Percentiles rank a stretch among this genome's conserved stretches.
These are phyloP conservation scores for Paramecium sexaurelia DNA, from an alignment of 73 alveolate genomes.

Conservation along the genomic window DNA sequence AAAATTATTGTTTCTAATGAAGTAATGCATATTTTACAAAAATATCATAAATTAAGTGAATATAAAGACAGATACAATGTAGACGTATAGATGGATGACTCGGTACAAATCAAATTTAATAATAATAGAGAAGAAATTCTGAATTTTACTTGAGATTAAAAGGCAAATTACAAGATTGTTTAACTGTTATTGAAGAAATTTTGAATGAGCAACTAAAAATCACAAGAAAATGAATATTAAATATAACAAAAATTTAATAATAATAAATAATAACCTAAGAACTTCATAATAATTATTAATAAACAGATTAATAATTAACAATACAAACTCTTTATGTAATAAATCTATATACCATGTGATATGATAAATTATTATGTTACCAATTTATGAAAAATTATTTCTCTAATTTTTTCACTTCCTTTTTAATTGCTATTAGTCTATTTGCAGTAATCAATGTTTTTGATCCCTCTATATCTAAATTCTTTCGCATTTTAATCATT, in stretches of 20 bases:
- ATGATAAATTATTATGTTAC: not conserved
- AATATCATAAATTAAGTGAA: not conserved
- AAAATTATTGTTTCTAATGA: constrained; percentile 9
- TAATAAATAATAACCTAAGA: not conserved
- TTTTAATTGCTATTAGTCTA: not conserved
- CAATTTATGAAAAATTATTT: not conserved
- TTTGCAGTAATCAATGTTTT: not conserved
- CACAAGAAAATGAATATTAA: constrained; percentile 48
- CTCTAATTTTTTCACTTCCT: not conserved
- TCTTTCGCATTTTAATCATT: not conserved
- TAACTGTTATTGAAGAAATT: constrained; percentile 33
- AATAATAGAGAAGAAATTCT: not conserved
- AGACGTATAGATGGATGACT: not conserved
- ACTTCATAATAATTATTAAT: not conserved
- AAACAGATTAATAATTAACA: not conserved
- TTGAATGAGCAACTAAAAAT: constrained; percentile 12
- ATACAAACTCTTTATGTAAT: not conserved
- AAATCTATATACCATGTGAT: not conserved
- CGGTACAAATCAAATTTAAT: not conserved
- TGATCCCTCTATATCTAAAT: not conserved
- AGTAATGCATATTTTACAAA: constrained; percentile 15
- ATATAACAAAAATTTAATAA: not conserved
- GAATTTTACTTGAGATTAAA: constrained; percentile 9
- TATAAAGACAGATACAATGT: not conserved
- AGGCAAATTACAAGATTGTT: constrained; percentile 37